Conservation (phyloP, 2,329 filamentous ascomycete species). For the Trichophyton mentagrophytes region DNA sequence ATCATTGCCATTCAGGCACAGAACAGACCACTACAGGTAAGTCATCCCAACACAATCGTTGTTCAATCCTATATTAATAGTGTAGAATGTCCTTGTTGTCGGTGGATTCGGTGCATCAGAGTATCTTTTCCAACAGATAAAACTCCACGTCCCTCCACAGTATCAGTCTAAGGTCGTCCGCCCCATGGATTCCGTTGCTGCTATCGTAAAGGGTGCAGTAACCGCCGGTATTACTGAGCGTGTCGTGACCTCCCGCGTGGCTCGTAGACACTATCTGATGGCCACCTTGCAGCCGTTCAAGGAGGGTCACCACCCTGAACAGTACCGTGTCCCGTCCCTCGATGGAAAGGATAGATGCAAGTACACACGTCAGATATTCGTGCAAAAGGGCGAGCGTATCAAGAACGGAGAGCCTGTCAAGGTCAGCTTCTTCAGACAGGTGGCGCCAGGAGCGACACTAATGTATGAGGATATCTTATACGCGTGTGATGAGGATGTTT, state of each 20-base stretch:
- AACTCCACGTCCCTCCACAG: conserved; percentile 92
- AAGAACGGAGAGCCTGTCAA: conserved; percentile 99
- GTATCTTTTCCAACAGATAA: conserved; percentile 99
- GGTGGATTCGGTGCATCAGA: conserved; percentile 97
- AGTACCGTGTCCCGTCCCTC: conserved; percentile 89
- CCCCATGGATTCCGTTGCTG: conserved; percentile 96
- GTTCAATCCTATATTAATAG: not conserved
- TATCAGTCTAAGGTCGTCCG: conserved; percentile 97
- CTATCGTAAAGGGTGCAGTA: conserved; percentile 96
- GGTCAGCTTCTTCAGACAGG: conserved; percentile 96
- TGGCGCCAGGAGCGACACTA: conserved; percentile 87
- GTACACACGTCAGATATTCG: conserved; percentile 95
- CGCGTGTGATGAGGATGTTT: conserved; percentile 94
- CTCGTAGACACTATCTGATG: conserved; percentile 97
- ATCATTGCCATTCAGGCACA: conserved; percentile 98
- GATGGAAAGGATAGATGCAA: conserved; percentile 98
- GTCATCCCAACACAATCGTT: conserved; percentile 13
- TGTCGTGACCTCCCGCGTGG: conserved; percentile 91
- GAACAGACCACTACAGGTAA: conserved; percentile 72
- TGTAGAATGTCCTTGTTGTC: conserved; percentile 79
- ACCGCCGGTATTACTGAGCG: conserved; percentile 96
- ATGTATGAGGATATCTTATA: conserved; percentile 99
- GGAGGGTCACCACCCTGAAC: conserved; percentile 94
- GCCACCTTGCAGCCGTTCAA: conserved; percentile 97
- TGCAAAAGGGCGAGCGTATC: conserved; percentile 95